Percentiles rank a stretch among this genome's conserved stretches.
phyloP scores from a whole-genome alignment of 257 asterid genomes.

The Pogostemon cablin region DNA sequence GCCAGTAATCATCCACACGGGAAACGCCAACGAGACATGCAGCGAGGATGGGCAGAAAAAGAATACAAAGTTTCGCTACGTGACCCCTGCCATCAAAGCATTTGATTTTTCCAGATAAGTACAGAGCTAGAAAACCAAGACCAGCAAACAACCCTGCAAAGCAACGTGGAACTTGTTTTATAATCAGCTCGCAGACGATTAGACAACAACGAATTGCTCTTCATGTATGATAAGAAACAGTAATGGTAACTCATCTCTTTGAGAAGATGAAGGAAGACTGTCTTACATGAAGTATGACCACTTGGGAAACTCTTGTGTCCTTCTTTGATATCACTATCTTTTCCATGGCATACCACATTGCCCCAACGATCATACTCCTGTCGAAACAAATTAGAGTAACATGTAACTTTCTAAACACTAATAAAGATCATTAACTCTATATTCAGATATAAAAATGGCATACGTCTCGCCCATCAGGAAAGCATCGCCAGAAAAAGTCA shows the following conservation, averaged over 20 bases:
- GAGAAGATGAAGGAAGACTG: neutral
- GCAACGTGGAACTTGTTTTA: neutral
- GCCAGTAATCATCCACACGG: conserved; percentile 97
- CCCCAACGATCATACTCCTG: conserved; percentile 72
- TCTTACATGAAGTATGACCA: conserved; percentile 79
- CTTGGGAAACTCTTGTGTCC: conserved; percentile 98
- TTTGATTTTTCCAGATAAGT: conserved; percentile 76
- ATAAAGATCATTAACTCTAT: neutral
- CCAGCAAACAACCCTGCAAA: conserved; percentile 94
- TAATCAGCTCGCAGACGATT: neutral
- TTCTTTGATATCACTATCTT: conserved; percentile 66
- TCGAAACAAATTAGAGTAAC: neutral
- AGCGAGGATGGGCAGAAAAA: conserved; percentile 69
- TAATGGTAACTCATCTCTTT: neutral
- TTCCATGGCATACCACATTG: conserved; percentile 73
- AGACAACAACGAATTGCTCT: neutral
- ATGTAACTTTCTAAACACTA: neutral
- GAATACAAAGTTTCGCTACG: conserved; percentile 70
- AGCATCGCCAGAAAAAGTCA: conserved; percentile 89
- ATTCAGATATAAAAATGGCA: conserved; percentile 19
- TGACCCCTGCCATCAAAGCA: conserved; percentile 80
- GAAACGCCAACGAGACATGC: conserved; percentile 85
- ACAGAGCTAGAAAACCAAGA: conserved; percentile 72
- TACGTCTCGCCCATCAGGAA: conserved; percentile 84
- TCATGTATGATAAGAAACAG: neutral